Base-by-base conservation (phyloP, 495 filamentous ascomycete genomes). In the Penicillium roqueforti region DNA sequence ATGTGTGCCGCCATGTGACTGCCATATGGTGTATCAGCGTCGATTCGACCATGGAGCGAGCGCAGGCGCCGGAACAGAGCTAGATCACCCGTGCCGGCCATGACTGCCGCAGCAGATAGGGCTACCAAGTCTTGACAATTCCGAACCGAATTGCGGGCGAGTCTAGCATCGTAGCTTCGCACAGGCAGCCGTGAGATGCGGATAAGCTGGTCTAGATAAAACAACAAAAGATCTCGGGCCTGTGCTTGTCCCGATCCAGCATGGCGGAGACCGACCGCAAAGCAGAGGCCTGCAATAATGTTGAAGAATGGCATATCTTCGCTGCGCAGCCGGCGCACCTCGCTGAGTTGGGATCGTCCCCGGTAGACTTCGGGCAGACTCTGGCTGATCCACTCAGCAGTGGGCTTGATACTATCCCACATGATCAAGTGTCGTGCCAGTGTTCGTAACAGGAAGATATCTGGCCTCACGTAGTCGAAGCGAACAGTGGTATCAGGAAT, bases 71-170 rank as follows among this genome's bases (percentile, higher is more conserved):
- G 84, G 65, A 97, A 89, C n/a, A 96, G 82, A 13, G 77, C 68
- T 16, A 99, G 72, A 64, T 99, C 95, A 28, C 93, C 95, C 2
- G 88, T 96, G 11, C 93, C 93, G 14, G 93, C 91, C 92, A 97
- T 96, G 32, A 96, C 89, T 5, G 84, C 89, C 2, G 91, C 84
- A n/a, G 81, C 80, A 34, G 90, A 83, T 3, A 99, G 77, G 0
- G 87, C 87, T 13, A 96, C 66, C 18, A 91, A 72, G 62, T 97
- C 91, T 62, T 95, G 88, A 66, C 92, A 97, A 71, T 95, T 93
- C 37, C 88, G 82, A 16, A 88, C 85, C 6, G 92, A 92, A 47
- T 86, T 86, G 13, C 87, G 82, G 7, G 93, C 80, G 20, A 95
- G 78, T 64, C 86, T 89, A 16, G 82, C 78, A 63, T 99, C 93